phyloP scores from a whole-genome alignment of 1,284 basidiomycete genomes.

The Schizopora paradoxa region DNA sequence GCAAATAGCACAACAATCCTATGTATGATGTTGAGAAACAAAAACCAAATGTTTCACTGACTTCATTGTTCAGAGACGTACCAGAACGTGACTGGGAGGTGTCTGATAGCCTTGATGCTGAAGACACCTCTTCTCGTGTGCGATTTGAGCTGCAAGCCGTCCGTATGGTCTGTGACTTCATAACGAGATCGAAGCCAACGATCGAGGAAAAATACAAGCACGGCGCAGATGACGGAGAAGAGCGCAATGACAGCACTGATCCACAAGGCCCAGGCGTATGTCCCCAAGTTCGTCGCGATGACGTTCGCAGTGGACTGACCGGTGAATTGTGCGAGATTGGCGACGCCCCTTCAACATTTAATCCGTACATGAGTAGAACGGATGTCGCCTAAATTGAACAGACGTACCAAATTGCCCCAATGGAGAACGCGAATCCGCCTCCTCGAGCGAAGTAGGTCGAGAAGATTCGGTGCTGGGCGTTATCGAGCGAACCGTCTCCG shows the following conservation, averaged over 20 bases:
- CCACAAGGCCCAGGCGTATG: conserved; percentile 41
- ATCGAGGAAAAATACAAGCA: conserved; percentile 35
- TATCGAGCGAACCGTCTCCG: conserved; percentile 41
- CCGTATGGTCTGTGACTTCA: conserved; percentile 36
- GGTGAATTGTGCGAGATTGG: conserved; percentile 39
- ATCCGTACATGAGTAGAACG: conserved; percentile 6
- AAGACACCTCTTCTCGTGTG: conserved; percentile 28
- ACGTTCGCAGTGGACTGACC: conserved; percentile 36
- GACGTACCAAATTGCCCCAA: conserved; percentile 29
- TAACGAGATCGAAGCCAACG: conserved; percentile 34
- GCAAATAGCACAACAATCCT: conserved; percentile 38
- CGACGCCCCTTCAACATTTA: conserved; percentile 29
- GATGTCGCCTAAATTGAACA: not conserved
- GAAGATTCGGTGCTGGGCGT: conserved; percentile 42
- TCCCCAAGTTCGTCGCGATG: conserved; percentile 36
- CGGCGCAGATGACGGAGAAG: conserved; percentile 37
- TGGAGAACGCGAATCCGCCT: conserved; percentile 37
- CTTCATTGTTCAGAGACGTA: not conserved
- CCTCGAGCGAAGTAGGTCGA: conserved; percentile 42
- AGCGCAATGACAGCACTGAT: conserved; percentile 36
- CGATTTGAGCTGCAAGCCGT: conserved; percentile 29
- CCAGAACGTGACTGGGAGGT: conserved; percentile 37
- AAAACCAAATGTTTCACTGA: not conserved
- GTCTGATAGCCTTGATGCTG: conserved; percentile 31
- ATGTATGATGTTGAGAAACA: not conserved